phyloP scores from a whole-genome alignment of 1,139 yeast genomes.

The Lizanozyma gosingica region DNA sequence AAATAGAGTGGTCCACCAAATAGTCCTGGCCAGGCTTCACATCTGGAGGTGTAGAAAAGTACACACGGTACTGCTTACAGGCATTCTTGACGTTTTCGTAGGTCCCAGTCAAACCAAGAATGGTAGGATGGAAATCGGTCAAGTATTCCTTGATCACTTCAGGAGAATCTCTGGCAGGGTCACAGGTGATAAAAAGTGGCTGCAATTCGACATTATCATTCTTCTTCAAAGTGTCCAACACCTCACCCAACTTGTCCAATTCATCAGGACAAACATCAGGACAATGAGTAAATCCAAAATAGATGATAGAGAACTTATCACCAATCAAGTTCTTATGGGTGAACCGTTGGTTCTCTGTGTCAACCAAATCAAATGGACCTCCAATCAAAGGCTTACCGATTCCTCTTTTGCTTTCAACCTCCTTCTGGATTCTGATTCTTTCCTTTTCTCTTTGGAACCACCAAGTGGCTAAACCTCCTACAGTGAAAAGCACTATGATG shows the following conservation, averaged over 20 bases:
- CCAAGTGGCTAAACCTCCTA: constrained; percentile 64
- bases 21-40: constrained; percentile 94
- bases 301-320: constrained; percentile 62
- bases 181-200: constrained; percentile 91
- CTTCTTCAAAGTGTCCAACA: constrained; percentile 54
- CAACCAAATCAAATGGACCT: constrained; percentile 72
- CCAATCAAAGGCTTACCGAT: constrained; percentile 91
- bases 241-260: constrained; percentile 77
- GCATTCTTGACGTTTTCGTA: constrained; percentile 75
- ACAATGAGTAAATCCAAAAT: constrained; percentile 94
- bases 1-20: constrained; percentile 92
- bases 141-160: constrained; percentile 71
- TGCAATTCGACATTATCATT: constrained; percentile 55
- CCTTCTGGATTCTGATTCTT: constrained; percentile 61
- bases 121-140: constrained; percentile 79
- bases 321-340: constrained; percentile 72
- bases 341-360: constrained; percentile 61
- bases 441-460: constrained; percentile 68
- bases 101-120: constrained; percentile 85
- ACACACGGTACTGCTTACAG: constrained; percentile 85
- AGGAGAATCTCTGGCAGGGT: constrained; percentile 89
- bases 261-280: constrained; percentile 99
- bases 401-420: constrained; percentile 78
- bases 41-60: constrained; percentile 91
- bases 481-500: constrained; percentile 49